Evolutionary conservation across 164 flowering plant species (phyloP), one percentile per base, ranked within the genome.

Genomic region (Macadamia integrifolia): DNA sequence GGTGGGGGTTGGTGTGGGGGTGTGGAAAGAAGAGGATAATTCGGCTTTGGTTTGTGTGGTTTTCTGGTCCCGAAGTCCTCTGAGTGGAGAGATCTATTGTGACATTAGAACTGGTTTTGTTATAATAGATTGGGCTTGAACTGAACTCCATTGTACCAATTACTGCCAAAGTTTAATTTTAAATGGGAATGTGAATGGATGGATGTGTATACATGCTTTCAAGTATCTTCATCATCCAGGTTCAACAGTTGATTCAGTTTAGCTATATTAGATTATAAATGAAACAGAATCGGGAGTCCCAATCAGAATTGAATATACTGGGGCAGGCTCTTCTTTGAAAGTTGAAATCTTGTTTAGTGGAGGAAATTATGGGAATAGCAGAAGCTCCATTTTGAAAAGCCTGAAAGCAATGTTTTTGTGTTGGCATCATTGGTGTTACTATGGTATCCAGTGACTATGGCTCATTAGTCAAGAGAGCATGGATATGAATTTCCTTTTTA

Each of bases 301-400:
- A 67, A 17, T 53, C 3, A 14, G 6, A 10, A 0, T 9, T 29
- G 6, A 35, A 9, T 13, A 0, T 5, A 58, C 32, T 58, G 58
- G 40, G 23, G 31, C 1, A 17, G 7, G n/a, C 59, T 65, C 15
- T 53, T 11, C 30, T 52, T 52, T 46, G 31, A 65, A 32, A 23
- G 52, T 65, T 53, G 59, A 65, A 65, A 30, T 58, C 52, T 15
- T 12, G 15, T 65, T 53, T 31, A 58, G 43, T 60, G 28, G 59
- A 12, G 7, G 31, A 53, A 48, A 53, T 42, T 60, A 52, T 53
- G 60, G 61, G 71, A 18, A 40, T 60, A 1, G 57, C 5, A 42
- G n/a, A 43, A 58, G 49, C 28, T 58, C 29, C 52, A 10, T 6
- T 5, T 3, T n/a, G 55, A 66, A 35, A 35, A 35, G 40, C 40